A percentile compares a stretch with the other conserved stretches of the same genome.
Evolutionary conservation across 192 early-diverging fungal species (phyloP).

Genomic region (Coemansia erecta): DNA sequence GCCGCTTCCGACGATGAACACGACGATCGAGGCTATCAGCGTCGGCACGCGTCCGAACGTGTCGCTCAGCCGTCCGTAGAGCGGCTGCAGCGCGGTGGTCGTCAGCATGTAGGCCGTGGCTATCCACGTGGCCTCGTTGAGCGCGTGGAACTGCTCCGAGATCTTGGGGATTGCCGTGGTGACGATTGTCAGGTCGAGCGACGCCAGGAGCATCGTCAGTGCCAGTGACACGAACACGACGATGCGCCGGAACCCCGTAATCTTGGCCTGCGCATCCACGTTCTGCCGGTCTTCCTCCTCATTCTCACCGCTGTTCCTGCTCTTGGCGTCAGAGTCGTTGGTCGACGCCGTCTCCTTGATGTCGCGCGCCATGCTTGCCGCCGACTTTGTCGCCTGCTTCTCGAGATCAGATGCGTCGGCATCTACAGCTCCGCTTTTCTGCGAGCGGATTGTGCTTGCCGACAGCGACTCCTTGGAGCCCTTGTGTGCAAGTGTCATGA

Average conservation of each 20-base stretch:
- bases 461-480: constrained; percentile 1
- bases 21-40: constrained; percentile 52
- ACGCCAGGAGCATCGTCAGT: constrained; percentile 57
- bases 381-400: neutral
- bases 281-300: neutral
- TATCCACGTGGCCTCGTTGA: constrained; percentile 73
- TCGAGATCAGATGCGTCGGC: neutral
- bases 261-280: constrained; percentile 2
- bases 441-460: constrained; percentile 3
- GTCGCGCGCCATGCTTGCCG: neutral
- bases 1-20: constrained; percentile 58
- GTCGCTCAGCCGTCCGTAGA: constrained; percentile 77
- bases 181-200: constrained; percentile 64
- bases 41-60: constrained; percentile 73
- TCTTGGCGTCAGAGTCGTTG: neutral
- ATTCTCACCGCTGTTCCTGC: neutral
- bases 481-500: neutral
- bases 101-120: constrained; percentile 68
- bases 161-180: constrained; percentile 63
- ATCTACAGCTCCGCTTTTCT: neutral
- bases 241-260: constrained; percentile 19
- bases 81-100: constrained; percentile 69
- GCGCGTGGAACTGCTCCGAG: constrained; percentile 53
- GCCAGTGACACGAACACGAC: constrained; percentile 45
- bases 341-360: neutral